phyloP scores from a whole-genome alignment of 805 yeast species.

The Wickerhamiella domercqiae region DNA sequence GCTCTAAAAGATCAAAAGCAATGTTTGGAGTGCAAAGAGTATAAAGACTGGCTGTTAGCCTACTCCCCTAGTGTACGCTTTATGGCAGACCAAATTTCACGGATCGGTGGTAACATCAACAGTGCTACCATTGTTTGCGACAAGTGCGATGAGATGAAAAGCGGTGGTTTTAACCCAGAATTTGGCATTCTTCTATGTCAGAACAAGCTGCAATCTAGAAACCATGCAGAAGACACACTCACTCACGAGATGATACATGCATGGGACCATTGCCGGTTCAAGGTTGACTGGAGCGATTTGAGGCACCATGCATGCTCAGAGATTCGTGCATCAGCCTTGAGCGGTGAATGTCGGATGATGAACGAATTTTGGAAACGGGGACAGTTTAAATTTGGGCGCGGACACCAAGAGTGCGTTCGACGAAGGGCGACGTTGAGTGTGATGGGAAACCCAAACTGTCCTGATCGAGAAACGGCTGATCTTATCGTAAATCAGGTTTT shows the following conservation, averaged over 20 bases:
- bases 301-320: constrained; percentile 96
- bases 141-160: constrained; percentile 63
- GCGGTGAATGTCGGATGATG: constrained; percentile 90
- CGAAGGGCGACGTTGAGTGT: constrained; percentile 82
- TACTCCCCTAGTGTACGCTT: constrained; percentile 70
- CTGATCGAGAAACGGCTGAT: constrained; percentile 55
- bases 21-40: constrained; percentile 58
- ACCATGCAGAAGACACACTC: constrained; percentile 79
- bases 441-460: constrained; percentile 71
- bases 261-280: constrained; percentile 76
- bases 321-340: constrained; percentile 77
- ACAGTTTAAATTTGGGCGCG: constrained; percentile 43
- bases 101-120: constrained; percentile 40
- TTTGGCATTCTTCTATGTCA: constrained; percentile 77
- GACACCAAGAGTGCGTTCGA: constrained; percentile 81
- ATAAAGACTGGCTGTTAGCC: constrained; percentile 62
- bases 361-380: constrained; percentile 55
- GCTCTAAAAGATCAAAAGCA: constrained; percentile 44
- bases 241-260: constrained; percentile 90
- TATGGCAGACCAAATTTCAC: constrained; percentile 69
- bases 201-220: constrained; percentile 55
- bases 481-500: constrained; percentile 75
- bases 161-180: constrained; percentile 91
- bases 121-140: constrained; percentile 55
- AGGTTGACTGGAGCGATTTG: constrained; percentile 71